Percentiles rank a stretch among this genome's conserved stretches.
Conservation (phyloP, 495 filamentous ascomycete genomes). For the Aspergillus indologenus region DNA sequence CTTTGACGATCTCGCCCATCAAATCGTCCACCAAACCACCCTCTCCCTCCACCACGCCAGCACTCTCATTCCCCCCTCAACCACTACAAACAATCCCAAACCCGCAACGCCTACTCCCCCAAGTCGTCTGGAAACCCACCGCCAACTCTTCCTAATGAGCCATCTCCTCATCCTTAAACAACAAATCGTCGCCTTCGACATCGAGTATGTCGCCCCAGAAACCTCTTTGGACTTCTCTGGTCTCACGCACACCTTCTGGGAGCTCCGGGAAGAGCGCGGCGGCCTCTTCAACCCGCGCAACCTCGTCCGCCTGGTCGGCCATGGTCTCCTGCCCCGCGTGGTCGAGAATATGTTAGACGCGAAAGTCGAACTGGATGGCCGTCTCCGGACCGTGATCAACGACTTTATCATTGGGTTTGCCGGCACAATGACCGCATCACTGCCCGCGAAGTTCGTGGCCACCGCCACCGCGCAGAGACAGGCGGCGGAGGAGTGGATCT, state of each 20-base stretch:
- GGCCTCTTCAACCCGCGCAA: slow-evolving; percentile 66
- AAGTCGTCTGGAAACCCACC: slow-evolving; percentile 52
- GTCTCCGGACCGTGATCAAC: slow-evolving; percentile 72
- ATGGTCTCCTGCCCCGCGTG: slow-evolving; percentile 56
- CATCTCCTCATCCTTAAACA: slow-evolving; percentile 89
- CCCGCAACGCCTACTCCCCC: neutral
- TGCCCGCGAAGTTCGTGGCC: slow-evolving; percentile 44
- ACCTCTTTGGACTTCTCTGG: slow-evolving; percentile 74
- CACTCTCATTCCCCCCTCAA: neutral
- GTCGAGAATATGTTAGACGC: slow-evolving; percentile 72
- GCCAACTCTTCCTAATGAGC: slow-evolving; percentile 84
- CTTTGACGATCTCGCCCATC: slow-evolving; percentile 75
- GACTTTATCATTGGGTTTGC: slow-evolving; percentile 68
- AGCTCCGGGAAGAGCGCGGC: slow-evolving; percentile 60
- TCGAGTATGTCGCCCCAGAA: slow-evolving; percentile 76
- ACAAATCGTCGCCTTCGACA: slow-evolving; percentile 88
- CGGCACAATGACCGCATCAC: slow-evolving; percentile 51
- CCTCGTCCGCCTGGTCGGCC: slow-evolving; percentile 56
- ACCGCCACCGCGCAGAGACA: slow-evolving; percentile 26
- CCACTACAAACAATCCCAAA: neutral
- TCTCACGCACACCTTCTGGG: slow-evolving; percentile 75
- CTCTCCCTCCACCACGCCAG: slow-evolving; percentile 57
- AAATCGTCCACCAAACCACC: slow-evolving; percentile 72
- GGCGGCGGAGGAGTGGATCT: slow-evolving; percentile 36
- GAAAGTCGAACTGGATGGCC: slow-evolving; percentile 76